Conservation (phyloP, 192 early-diverging fungal species). For the Spizellomyces sp. region DNA sequence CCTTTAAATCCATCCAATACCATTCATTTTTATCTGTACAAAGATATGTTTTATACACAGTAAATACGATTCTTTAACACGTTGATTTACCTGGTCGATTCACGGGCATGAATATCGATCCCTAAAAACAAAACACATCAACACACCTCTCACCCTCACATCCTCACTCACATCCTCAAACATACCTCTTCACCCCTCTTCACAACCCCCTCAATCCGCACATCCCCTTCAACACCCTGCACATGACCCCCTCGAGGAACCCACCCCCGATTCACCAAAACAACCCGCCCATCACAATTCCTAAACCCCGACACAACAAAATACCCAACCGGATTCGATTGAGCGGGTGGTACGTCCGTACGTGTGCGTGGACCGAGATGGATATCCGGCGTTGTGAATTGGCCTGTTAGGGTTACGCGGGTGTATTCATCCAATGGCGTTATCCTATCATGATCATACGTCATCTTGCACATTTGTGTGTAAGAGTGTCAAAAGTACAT, state of each 20-base stretch:
- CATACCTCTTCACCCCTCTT: constrained; percentile 26
- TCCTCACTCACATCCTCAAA: too few relatives aligned
- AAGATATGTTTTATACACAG: too few relatives aligned
- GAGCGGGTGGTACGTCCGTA: constrained; percentile 18
- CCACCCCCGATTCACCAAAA: constrained; percentile 91
- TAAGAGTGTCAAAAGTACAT: not conserved
- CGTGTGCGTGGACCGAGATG: constrained; percentile 73
- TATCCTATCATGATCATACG: not conserved
- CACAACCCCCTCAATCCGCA: constrained; percentile 12
- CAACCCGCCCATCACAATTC: constrained; percentile 45
- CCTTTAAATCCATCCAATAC: constrained; percentile 77
- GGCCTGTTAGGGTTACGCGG: constrained; percentile 70
- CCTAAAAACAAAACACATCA: constrained; percentile 24
- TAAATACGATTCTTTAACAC: too few relatives aligned
- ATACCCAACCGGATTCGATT: constrained; percentile 29
- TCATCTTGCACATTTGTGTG: not conserved
- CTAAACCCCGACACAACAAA: constrained; percentile 41
- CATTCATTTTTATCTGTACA: constrained; percentile 74
- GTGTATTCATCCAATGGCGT: constrained; percentile 62
- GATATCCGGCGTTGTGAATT: constrained; percentile 69
- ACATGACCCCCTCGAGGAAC: constrained; percentile 59
- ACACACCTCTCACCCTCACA: too few relatives aligned
- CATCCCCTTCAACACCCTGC: constrained; percentile 7
- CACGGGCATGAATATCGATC: constrained; percentile 22
- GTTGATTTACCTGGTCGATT: constrained; percentile 30